Evolutionary conservation across 345 rosid species (phyloP).

Genomic region (Litchi chinensis): DNA sequence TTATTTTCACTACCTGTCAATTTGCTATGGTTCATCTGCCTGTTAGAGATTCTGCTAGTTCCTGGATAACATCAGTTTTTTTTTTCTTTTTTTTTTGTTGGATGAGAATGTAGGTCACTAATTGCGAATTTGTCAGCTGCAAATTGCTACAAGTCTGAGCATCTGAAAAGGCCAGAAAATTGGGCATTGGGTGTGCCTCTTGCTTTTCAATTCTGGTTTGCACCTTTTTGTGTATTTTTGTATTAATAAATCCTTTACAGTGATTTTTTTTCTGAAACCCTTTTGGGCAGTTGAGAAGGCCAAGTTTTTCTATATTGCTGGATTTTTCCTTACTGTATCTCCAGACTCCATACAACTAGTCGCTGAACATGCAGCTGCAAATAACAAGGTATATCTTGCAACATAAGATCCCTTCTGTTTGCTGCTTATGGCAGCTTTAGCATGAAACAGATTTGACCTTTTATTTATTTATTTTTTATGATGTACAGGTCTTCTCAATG

Average conservation of each 20-base stretch:
- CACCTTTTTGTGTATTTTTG: neutral
- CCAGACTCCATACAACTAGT: conserved; percentile 89
- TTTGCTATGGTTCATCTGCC: neutral
- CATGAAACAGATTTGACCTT: conserved; percentile 6
- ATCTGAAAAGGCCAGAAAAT: conserved; percentile 85
- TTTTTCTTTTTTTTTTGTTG: too few species aligned
- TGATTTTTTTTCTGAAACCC: neutral
- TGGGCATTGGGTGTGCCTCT: conserved; percentile 82
- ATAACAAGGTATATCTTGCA: conserved; percentile 65
- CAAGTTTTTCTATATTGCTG: conserved; percentile 87
- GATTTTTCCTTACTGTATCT: conserved; percentile 94
- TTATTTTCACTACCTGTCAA: neutral
- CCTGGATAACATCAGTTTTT: neutral
- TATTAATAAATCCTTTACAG: neutral
- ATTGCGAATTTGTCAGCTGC: conserved; percentile 95
- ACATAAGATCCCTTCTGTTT: neutral
- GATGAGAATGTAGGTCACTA: conserved; percentile 60
- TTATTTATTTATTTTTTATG: too few species aligned
- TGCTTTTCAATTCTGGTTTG: conserved; percentile 7
- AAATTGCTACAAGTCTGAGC: conserved; percentile 92
- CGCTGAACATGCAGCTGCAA: conserved; percentile 92
- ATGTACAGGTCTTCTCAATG: conserved; percentile 70
- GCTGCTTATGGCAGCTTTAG: neutral
- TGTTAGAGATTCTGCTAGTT: neutral
- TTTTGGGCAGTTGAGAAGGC: conserved; percentile 83